Evolutionary conservation across 2,329 filamentous ascomycete species (phyloP).

Genomic region (Alternaria sp.): DNA sequence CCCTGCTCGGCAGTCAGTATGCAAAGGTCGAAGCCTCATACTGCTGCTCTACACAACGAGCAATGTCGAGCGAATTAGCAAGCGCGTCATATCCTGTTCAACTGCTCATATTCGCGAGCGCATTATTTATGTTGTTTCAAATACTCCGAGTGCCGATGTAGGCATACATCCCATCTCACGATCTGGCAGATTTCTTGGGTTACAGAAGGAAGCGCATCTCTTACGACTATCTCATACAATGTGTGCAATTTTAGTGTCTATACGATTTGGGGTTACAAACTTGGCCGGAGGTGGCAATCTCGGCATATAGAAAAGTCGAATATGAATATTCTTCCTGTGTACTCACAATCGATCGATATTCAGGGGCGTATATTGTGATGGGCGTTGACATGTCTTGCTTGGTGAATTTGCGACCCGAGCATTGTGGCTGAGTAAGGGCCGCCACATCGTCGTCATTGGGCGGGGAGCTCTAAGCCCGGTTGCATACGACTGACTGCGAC

Average conservation of each 20-base stretch:
- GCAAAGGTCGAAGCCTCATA: constrained; percentile 18
- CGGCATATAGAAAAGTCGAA: constrained; percentile 17
- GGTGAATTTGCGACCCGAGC: not conserved
- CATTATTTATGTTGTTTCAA: not conserved
- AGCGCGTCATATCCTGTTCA: constrained; percentile 12
- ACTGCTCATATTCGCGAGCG: constrained; percentile 2
- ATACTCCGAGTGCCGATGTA: not conserved
- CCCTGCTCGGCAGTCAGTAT: constrained; percentile 9
- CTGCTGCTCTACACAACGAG: constrained; percentile 9
- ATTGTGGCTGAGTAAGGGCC: constrained; percentile 20
- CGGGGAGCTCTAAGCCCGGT: constrained; percentile 26
- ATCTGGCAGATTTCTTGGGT: constrained; percentile 7
- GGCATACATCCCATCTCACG: not conserved
- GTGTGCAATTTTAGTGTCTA: constrained; percentile 32
- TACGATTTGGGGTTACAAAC: constrained; percentile 20
- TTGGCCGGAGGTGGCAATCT: constrained; percentile 11
- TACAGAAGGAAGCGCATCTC: constrained; percentile 10
- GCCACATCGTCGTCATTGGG: constrained; percentile 27
- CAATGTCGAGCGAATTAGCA: constrained; percentile 17
- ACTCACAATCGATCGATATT: not conserved
- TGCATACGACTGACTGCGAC: constrained; percentile 19
- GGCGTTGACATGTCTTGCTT: not conserved
- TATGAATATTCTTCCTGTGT: constrained; percentile 2
- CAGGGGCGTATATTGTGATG: not conserved
- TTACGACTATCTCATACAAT: constrained; percentile 26